These are phyloP conservation scores for Nakazawaea sp. DNA, from an alignment of 805 yeast genomes.

Conservation along the genomic window DNA sequence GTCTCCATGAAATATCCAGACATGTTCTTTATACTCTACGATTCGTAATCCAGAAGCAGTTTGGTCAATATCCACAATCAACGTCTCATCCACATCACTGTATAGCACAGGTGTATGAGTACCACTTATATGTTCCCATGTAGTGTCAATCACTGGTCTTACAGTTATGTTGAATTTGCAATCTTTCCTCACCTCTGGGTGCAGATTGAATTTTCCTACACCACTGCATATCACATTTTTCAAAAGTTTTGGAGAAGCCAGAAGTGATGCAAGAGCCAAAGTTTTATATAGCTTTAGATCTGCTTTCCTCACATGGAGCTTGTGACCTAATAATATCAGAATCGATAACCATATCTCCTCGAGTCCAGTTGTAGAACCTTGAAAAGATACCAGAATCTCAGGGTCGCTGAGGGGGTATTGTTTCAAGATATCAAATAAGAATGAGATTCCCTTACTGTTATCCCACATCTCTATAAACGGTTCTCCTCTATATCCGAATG, in stretches of 20 bases:
- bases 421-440: conserved; percentile 2
- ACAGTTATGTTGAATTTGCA: background rate
- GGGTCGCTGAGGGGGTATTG: conserved; percentile 35
- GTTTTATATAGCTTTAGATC: too few relatives aligned
- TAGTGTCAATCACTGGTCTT: background rate
- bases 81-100: background rate
- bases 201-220: background rate
- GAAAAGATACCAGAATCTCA: conserved; percentile 26
- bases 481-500: conserved; percentile 41
- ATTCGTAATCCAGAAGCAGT: background rate
- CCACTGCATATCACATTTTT: background rate
- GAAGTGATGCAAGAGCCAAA: background rate
- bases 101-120: background rate
- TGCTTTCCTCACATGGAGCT: background rate
- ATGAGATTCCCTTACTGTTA: conserved; percentile 36
- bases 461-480: conserved; percentile 38
- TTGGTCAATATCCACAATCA: background rate
- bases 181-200: background rate
- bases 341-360: conserved; percentile 46
- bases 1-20: background rate
- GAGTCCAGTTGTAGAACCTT: conserved; percentile 38
- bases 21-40: background rate
- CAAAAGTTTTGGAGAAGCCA: background rate
- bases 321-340: conserved; percentile 14
- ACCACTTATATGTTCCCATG: background rate